These are phyloP conservation scores for Coemansia sp. DNA, from an alignment of 192 early-diverging fungal species.

Conservation along the genomic window DNA sequence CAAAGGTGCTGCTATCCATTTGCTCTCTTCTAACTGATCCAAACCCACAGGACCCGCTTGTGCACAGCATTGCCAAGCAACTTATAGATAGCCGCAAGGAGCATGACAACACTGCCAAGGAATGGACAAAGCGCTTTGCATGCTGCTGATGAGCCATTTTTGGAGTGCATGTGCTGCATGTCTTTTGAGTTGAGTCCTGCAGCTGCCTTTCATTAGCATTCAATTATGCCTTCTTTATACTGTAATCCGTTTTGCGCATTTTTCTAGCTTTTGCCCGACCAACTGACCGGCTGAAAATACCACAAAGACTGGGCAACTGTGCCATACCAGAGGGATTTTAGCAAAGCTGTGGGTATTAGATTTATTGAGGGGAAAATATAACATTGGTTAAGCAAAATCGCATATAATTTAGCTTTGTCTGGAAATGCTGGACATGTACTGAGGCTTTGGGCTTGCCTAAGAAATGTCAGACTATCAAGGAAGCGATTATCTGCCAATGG, in stretches of 20 bases:
- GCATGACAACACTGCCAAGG: slow-evolving; percentile 84
- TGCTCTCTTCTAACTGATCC: slow-evolving; percentile 92
- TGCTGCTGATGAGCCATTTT: slow-evolving; percentile 25
- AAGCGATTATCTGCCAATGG: too few relatives aligned
- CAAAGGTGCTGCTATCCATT: slow-evolving; percentile 93
- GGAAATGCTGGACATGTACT: too few relatives aligned
- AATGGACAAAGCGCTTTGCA: slow-evolving; percentile 89
- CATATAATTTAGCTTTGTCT: too few relatives aligned
- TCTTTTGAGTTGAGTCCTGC: too few relatives aligned
- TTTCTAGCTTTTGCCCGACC: background rate
- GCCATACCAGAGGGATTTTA: too few relatives aligned
- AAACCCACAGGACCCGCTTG: slow-evolving; percentile 93
- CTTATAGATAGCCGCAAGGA: slow-evolving; percentile 80
- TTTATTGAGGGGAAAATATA: too few relatives aligned
- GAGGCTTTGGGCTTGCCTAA: too few relatives aligned
- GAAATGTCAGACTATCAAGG: too few relatives aligned
- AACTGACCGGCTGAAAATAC: too few relatives aligned
- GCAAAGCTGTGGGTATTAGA: too few relatives aligned
- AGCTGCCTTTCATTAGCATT: background rate
- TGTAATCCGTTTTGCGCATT: background rate
- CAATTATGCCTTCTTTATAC: background rate
- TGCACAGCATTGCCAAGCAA: slow-evolving; percentile 86
- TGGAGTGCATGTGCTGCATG: background rate
- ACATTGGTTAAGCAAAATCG: too few relatives aligned
- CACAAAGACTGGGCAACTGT: too few relatives aligned